Evolutionary conservation across 148 eudicot genomes (phyloP), one percentile per base, ranked within the genome.

Genomic region (Vaccinium darrowii): DNA sequence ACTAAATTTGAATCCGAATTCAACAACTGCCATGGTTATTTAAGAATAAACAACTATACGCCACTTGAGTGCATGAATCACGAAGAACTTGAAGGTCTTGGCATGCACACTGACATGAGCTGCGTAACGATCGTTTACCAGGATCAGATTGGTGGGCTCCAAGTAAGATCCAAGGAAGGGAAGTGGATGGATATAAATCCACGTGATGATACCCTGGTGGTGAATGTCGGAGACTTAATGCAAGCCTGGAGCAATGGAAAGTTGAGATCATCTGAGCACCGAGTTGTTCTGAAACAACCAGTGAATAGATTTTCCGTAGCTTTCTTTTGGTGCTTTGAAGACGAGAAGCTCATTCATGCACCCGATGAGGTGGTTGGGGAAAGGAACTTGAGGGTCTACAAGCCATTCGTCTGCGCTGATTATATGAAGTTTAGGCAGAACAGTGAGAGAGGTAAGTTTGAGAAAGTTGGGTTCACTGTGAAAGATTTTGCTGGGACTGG

Each of bases 261-360:
- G 50, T 62, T 93, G 43, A 89, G 92, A 87, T 94, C 98, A 1
- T 93, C 93, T 33, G 93, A 92, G 86, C 98, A 94, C 84, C 83
- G 98, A 78, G 95, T 94, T 51, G 88, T 94, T 80, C 81, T 93
- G 21, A 88, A 86, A 76, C 87, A 89, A 81, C 84, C 74, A 16
- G 82, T 87, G 25, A 89, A 75, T 78, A 91, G 98, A 62, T 83
- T 94, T 79, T 94, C 97, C 12, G 78, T 95, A 79, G 97, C 97
- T 50, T 95, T 95, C 87, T 95, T 95, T 88, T 95, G 95, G 94
- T 91, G 92, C 58, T 95, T 95, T 86, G 95, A 95, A 83, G 94
- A 93, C 85, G 94, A 94, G 9, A 94, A 94, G 91, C 90, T 90
- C 51, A 89, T 95, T 10, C 82, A 36, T 85, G 92, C 97, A 36